These are phyloP conservation scores for Crucihimalaya himalaica DNA, from an alignment of 345 rosid genomes.

Conservation along the genomic window DNA sequence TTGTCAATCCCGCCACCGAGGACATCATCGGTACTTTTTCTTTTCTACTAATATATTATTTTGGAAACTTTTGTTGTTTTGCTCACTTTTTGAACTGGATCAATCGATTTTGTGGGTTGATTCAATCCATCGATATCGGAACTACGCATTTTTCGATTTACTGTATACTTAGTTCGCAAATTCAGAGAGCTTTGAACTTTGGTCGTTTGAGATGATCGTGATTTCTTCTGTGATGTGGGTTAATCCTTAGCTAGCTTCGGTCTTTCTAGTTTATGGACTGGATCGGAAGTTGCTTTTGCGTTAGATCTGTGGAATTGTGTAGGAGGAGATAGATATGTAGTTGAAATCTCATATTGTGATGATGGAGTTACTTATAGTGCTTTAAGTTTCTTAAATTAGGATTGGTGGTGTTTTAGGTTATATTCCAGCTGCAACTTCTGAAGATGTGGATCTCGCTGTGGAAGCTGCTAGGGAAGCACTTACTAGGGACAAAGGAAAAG, in stretches of 20 bases:
- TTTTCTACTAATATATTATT: not conserved
- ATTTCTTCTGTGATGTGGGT: not conserved
- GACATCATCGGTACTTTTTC: conserved; percentile 59
- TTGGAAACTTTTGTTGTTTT: not conserved
- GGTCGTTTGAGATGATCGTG: not conserved
- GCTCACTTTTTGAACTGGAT: conserved; percentile 1
- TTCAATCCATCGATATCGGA: not conserved
- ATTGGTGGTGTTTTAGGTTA: conserved; percentile 57
- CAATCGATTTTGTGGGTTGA: not conserved
- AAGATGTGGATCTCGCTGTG: conserved; percentile 94
- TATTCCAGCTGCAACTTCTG: conserved; percentile 91
- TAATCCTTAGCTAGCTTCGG: not conserved
- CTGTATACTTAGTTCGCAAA: not conserved
- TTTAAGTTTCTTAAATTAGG: not conserved
- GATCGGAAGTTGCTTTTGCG: not conserved
- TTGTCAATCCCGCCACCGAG: conserved; percentile 82
- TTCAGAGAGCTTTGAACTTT: not conserved
- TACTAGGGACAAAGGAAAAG: conserved; percentile 69
- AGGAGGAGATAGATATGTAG: not conserved
- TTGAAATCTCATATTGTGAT: not conserved
- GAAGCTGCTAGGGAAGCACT: conserved; percentile 81
- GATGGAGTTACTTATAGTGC: not conserved
- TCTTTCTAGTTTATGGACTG: not conserved
- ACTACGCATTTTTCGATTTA: not conserved
- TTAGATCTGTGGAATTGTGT: conserved; percentile 14